phyloP scores from a whole-genome alignment of 805 yeast species.

The Kodamaea kaohsiungensis region DNA sequence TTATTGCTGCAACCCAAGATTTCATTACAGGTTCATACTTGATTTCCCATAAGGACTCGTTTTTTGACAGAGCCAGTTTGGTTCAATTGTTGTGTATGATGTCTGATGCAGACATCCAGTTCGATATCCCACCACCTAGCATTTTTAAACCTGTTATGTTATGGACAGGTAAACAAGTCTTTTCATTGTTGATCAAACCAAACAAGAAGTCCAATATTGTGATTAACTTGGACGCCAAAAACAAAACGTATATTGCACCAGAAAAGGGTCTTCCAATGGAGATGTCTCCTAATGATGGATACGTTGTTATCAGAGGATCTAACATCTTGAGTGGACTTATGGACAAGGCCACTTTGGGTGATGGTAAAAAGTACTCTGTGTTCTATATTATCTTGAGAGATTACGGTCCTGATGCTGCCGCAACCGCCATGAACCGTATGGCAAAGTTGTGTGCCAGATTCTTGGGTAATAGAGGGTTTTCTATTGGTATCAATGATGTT shows the following conservation, averaged over 20 bases:
- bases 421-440: slow-evolving; percentile 96
- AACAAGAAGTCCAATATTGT: slow-evolving; percentile 73
- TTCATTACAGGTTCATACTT: slow-evolving; percentile 95
- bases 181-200: slow-evolving; percentile 84
- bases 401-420: slow-evolving; percentile 96
- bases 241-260: slow-evolving; percentile 86
- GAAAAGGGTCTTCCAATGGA: slow-evolving; percentile 71
- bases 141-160: slow-evolving; percentile 82
- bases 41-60: slow-evolving; percentile 90
- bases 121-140: slow-evolving; percentile 95
- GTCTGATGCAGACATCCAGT: slow-evolving; percentile 87
- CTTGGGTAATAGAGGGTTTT: slow-evolving; percentile 93
- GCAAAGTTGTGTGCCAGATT: slow-evolving; percentile 97
- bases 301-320: slow-evolving; percentile 85
- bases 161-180: slow-evolving; percentile 98
- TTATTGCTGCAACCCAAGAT: slow-evolving; percentile 99
- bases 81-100: slow-evolving; percentile 87
- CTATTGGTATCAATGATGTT: slow-evolving; percentile 96
- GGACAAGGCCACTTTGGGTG: slow-evolving; percentile 96
- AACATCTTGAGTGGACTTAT: slow-evolving; percentile 87
- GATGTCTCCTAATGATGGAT: slow-evolving; percentile 98
- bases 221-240: slow-evolving; percentile 91
- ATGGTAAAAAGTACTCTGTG: slow-evolving; percentile 96
- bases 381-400: slow-evolving; percentile 94
- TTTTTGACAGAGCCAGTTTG: slow-evolving; percentile 83